phyloP scores from a whole-genome alignment of 2,329 filamentous ascomycete genomes.

The Phialocephala subalpina region DNA sequence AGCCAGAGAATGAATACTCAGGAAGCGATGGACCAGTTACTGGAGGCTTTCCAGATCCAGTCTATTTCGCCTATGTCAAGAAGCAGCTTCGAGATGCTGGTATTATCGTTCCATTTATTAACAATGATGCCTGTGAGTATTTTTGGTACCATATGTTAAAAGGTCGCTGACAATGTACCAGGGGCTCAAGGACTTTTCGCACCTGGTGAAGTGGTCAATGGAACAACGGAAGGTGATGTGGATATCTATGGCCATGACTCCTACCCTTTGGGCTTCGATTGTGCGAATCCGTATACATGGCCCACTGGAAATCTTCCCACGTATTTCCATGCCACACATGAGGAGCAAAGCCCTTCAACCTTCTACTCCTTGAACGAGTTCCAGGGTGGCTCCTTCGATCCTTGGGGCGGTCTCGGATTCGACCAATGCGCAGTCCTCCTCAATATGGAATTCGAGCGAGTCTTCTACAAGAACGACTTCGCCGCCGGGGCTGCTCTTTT shows the following conservation, averaged over 20 bases:
- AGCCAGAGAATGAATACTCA: constrained; percentile 85
- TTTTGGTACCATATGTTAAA: too few relatives aligned
- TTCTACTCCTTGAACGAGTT: constrained; percentile 70
- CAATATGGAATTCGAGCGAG: constrained; percentile 77
- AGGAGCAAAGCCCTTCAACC: constrained; percentile 68
- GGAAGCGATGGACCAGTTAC: constrained; percentile 54
- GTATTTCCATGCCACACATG: constrained; percentile 60
- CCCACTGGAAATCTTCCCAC: constrained; percentile 63
- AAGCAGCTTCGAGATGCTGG: constrained; percentile 73
- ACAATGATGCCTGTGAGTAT: constrained; percentile 67
- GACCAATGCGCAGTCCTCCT: constrained; percentile 71
- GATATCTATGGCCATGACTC: constrained; percentile 50
- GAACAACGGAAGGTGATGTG: constrained; percentile 41
- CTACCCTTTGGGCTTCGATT: constrained; percentile 56
- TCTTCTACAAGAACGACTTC: constrained; percentile 82
- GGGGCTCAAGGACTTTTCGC: constrained; percentile 39
- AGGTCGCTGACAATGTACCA: constrained; percentile 22
- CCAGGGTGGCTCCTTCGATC: constrained; percentile 72
- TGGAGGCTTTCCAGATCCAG: constrained; percentile 66
- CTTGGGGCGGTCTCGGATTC: constrained; percentile 77
- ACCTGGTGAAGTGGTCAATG: constrained; percentile 38
- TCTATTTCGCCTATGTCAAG: constrained; percentile 76
- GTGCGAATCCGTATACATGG: constrained; percentile 61
- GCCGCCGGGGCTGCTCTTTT: constrained; percentile 72
- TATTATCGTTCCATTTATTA: constrained; percentile 78